Conservation (phyloP, 192 early-diverging fungal species). For the Coemansia sp. region DNA sequence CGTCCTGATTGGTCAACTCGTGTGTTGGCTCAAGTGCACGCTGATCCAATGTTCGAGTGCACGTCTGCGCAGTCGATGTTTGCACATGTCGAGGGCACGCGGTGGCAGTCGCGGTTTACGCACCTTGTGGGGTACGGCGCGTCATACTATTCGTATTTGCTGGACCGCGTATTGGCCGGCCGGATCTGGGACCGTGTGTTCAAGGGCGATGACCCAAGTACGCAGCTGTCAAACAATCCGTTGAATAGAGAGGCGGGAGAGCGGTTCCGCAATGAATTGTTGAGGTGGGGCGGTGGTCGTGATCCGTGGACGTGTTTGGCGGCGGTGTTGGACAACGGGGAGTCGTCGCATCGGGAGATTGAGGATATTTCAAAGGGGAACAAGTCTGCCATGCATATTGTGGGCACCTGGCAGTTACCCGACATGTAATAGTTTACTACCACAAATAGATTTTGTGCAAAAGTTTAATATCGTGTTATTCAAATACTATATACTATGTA, state of each 20-base stretch:
- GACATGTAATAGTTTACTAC: conserved; percentile 19
- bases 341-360: conserved; percentile 19
- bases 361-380: conserved; percentile 59
- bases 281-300: conserved; percentile 90
- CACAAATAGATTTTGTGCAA: no score
- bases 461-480: no score
- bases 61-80: conserved; percentile 59
- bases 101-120: conserved; percentile 88
- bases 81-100: conserved; percentile 66
- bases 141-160: conserved; percentile 93
- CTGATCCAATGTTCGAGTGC: conserved; percentile 31
- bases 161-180: conserved; percentile 77
- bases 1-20: conserved; percentile 41
- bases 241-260: conserved; percentile 63
- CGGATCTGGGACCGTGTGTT: conserved; percentile 76
- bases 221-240: conserved; percentile 23
- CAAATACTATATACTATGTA: no score
- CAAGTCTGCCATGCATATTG: conserved; percentile 63
- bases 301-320: conserved; percentile 85
- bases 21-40: conserved; percentile 61
- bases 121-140: conserved; percentile 91
- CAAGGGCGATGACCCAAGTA: conserved; percentile 28
- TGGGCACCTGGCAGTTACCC: conserved; percentile 67
- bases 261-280: conserved; percentile 67
- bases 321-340: conserved; percentile 57